Base-by-base conservation (phyloP, 108 stramenopile species). In the Skeletonema marinoi region DNA sequence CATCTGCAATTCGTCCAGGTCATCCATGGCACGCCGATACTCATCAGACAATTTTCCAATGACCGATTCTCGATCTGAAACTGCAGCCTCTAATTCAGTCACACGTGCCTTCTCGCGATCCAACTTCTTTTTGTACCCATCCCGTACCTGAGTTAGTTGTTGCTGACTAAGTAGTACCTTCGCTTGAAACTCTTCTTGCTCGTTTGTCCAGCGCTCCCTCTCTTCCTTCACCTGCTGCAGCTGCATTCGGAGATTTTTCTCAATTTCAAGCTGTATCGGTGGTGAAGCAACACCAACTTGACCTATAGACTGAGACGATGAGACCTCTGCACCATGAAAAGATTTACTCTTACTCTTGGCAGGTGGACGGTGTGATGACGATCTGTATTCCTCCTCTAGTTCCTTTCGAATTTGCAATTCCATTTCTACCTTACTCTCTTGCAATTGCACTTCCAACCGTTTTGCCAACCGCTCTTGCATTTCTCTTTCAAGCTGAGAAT, bases 381-480 rank as follows among this genome's bases (percentile, higher is more conserved):
- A 35, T 21, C 44, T 8, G 62, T 72, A 72, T 39, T 81, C 70
- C 4, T 65, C 70, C 44, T 77, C 75, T 29, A 77, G 46, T 62
- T 77, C 80, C 6, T 77, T 68, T 17, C 78, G 70, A 12, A 78
- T 60, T 36, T 65, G 65, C 2, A 11, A 14, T 35, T 78, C 78
- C 44, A 78, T 68, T 9, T 38, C 65, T n/a, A 71, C 10, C 60
- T 78, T 70, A 21, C 64, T 73, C 16, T 72, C 71, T 5, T 71
- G 41, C 66, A 78, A 60, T 48, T 78, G 78, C 39, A 17, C 42
- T 8, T 66, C 66, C 19, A 78, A 60, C 50, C 78, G 71, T 33
- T 73, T 59, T n/a, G 71, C 35, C 21, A 78, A 31, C 13, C 78
- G 71, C 12, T 78, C 71, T 38, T 78, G 78, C 78, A 78, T 78